These are phyloP conservation scores for Persicaria maculosa DNA, from an alignment of 148 eudicot species.

Conservation along the genomic window DNA sequence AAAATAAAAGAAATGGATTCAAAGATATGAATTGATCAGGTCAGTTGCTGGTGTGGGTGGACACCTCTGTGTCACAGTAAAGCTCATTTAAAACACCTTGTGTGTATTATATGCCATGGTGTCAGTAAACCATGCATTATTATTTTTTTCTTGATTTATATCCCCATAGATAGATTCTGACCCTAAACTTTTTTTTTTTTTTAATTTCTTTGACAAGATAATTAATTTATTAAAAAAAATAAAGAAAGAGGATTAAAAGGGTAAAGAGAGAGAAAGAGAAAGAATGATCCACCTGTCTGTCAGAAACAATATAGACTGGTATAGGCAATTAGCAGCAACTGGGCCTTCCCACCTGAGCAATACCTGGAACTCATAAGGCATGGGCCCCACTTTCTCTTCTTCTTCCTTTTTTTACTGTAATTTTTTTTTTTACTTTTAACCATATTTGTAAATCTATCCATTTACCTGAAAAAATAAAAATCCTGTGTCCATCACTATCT, in stretches of 20 bases:
- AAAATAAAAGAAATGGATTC: background rate
- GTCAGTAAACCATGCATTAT: constrained; percentile 8
- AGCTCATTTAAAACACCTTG: constrained; percentile 12
- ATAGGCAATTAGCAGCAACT: constrained; percentile 34
- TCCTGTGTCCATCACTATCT: constrained; percentile 9
- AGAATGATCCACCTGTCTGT: constrained; percentile 68
- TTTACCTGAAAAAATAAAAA: background rate
- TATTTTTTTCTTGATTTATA: background rate
- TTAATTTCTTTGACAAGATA: background rate
- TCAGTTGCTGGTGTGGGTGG: background rate
- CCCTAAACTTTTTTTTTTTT: background rate
- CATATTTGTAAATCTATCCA: background rate
- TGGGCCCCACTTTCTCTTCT: constrained; percentile 23
- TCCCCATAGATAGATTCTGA: background rate
- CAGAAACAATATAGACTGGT: constrained; percentile 48
- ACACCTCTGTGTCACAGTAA: constrained; percentile 9
- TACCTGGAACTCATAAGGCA: constrained; percentile 63
- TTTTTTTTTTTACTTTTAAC: background rate
- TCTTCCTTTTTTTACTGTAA: background rate
- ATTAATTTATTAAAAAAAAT: background rate
- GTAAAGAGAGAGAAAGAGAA: constrained; percentile 6
- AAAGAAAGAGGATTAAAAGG: constrained; percentile 7
- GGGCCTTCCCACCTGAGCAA: constrained; percentile 77
- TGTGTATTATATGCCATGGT: constrained; percentile 6
- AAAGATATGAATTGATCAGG: constrained; percentile 12